Base-by-base conservation (phyloP, 805 yeast genomes). In the Yamadazyma olivae region DNA sequence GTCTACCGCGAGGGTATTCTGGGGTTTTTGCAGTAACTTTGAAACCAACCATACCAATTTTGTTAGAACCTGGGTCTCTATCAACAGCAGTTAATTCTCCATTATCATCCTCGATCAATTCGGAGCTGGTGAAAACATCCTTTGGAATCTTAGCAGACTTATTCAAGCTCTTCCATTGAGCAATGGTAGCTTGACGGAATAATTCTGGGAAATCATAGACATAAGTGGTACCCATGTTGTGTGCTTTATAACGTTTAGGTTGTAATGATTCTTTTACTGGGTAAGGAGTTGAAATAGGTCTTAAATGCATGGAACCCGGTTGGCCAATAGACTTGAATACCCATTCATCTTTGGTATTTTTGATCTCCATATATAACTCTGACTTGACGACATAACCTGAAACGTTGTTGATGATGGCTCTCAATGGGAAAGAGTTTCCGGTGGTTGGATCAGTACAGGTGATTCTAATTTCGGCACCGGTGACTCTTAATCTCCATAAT, bases 151-250 rank as follows among this genome's bases (percentile, higher is more conserved):
- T 80, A 18, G 38, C 21, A 31, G 72, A 62, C 39, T 79, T 69
- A 28, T 79, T 72, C 48, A 63, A 61, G 43, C 75, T 76, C 60
- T 82, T 81, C 99, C 99, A 93, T 63, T 81, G 83, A 15, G 90
- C 73, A 38, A 78, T 62, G 25, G 86, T 75, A 25, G 96, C 95
- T 70, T 93, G 97, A 54, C 90, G 86, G 83, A 95, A 93, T 54
- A 93, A 70, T 61, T 93, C 99, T 35, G 99, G 99, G 93, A 93
- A 95, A 65, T 93, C 99, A 56, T 95, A 93, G 33, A 88, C 96
- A 57, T 88, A 93, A 8, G 99, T 90, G 14, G 99, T 93, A 46
- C 99, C 99, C 90, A 93, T 84, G 53, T 87, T 75, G 65, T 93
- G 98, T 33, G 99, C 99, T 71, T 83, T 86, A 74, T 95, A 95